Percentiles rank a stretch among this genome's conserved stretches.
These are phyloP conservation scores for Mycena filopes DNA, from an alignment of 768 basidiomycete genomes.

Conservation along the genomic window DNA sequence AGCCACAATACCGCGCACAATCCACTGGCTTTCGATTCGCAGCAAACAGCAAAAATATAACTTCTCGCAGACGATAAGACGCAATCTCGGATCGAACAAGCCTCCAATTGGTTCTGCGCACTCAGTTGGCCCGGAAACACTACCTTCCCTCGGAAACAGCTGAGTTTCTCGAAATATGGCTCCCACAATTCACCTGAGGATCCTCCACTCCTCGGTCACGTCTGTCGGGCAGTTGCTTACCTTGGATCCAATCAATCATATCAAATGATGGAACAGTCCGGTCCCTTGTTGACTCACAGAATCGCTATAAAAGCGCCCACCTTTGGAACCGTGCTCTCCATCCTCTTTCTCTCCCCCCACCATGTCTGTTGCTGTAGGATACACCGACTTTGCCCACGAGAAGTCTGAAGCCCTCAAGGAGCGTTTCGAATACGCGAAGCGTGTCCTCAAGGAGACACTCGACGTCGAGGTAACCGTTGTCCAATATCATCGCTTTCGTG, in stretches of 20 bases:
- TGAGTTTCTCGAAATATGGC: background rate
- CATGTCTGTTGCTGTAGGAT: slow-evolving; percentile 20
- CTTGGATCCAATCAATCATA: slow-evolving; percentile 18
- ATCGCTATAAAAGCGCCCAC: slow-evolving; percentile 5
- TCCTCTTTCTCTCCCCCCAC: slow-evolving; percentile 1
- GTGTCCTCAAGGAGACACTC: slow-evolving; percentile 22
- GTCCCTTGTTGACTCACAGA: background rate
- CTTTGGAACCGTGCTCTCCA: background rate
- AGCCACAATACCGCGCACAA: too few species aligned
- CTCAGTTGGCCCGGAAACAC: background rate
- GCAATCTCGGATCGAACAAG: too few species aligned
- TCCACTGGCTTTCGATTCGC: too few species aligned
- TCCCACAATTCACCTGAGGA: background rate
- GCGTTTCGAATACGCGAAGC: slow-evolving; percentile 10
- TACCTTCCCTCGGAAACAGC: background rate
- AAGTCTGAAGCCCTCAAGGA: slow-evolving; percentile 23
- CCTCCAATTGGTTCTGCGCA: too few species aligned
- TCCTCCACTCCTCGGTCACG: background rate
- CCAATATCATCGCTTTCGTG: background rate
- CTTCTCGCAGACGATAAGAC: too few species aligned
- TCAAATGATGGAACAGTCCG: slow-evolving; percentile 14
- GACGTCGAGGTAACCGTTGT: slow-evolving; percentile 11
- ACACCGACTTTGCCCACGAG: slow-evolving; percentile 17
- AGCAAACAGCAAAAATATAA: too few species aligned
- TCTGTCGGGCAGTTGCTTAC: background rate